A percentile compares a stretch with the other conserved stretches of the same genome.
These are phyloP conservation scores for Candida montana DNA, from an alignment of 805 yeast species.

Conservation along the genomic window DNA sequence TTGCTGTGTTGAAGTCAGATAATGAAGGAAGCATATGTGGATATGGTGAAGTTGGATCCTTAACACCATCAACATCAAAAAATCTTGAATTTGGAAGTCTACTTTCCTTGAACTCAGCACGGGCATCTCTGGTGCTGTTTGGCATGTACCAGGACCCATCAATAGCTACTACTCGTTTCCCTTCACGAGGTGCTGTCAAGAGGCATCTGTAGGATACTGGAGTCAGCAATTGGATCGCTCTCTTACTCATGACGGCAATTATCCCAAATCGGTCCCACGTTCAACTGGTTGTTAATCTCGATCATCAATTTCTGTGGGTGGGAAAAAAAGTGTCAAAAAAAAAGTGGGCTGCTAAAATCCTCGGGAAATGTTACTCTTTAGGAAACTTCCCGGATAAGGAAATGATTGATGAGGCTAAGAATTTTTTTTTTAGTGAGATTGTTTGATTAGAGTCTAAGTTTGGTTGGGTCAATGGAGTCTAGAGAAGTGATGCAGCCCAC, in stretches of 20 bases:
- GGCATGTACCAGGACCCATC: conserved; percentile 97
- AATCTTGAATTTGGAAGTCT: conserved; percentile 65
- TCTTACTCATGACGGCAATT: conserved; percentile 26
- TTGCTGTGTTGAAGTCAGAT: conserved; percentile 46
- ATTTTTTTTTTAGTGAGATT: neutral
- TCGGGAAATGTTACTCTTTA: neutral
- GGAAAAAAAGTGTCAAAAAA: neutral
- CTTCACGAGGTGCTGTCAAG: conserved; percentile 13
- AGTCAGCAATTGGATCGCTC: conserved; percentile 21
- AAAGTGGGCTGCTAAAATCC: neutral
- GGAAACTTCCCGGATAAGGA: neutral
- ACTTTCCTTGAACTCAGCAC: conserved; percentile 48
- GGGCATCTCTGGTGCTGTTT: conserved; percentile 54
- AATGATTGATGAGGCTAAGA: neutral
- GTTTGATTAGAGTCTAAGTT: too few relatives aligned
- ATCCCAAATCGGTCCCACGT: too few relatives aligned
- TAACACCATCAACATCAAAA: conserved; percentile 72
- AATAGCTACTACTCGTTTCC: conserved; percentile 46
- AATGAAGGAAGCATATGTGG: conserved; percentile 89
- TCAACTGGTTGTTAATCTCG: too few relatives aligned
- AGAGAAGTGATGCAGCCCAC: too few relatives aligned
- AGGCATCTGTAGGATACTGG: conserved; percentile 23
- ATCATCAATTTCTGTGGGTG: neutral
- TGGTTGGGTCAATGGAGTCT: neutral
- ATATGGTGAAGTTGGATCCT: conserved; percentile 52